phyloP scores from a whole-genome alignment of 2,329 filamentous ascomycete genomes.

The Sporothrix mexicana region DNA sequence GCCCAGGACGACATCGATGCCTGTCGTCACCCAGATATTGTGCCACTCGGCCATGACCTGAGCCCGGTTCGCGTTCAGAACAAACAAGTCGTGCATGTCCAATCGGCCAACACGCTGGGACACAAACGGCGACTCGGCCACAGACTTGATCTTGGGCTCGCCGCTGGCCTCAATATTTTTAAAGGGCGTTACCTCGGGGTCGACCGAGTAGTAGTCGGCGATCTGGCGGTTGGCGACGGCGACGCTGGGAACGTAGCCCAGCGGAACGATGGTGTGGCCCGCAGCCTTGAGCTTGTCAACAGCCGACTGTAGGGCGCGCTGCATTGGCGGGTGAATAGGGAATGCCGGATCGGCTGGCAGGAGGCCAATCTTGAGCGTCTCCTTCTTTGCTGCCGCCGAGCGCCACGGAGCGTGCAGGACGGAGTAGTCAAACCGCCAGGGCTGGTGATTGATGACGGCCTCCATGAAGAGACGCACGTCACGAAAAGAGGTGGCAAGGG shows the following conservation, averaged over 20 bases:
- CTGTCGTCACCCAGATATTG: background rate
- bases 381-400: background rate
- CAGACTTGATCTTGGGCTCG: conserved; percentile 14
- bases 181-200: conserved; percentile 1
- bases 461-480: conserved; percentile 57
- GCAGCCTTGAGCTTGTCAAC: conserved; percentile 1
- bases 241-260: conserved; percentile 13
- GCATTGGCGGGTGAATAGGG: conserved; percentile 22
- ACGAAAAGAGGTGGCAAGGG: conserved; percentile 50
- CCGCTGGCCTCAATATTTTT: conserved; percentile 19
- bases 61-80: background rate
- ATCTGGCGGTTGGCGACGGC: conserved; percentile 6
- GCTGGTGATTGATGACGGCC: conserved; percentile 58
- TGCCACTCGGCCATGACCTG: conserved; percentile 9
- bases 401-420: conserved; percentile 6
- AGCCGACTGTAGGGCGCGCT: conserved; percentile 11
- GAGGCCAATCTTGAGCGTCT: conserved; percentile 20
- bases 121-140: conserved; percentile 25
- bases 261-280: conserved; percentile 14
- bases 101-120: conserved; percentile 1
- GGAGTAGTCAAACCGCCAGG: conserved; percentile 39
- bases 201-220: conserved; percentile 22
- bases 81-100: conserved; percentile 18
- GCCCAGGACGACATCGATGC: conserved; percentile 13
- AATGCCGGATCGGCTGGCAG: conserved; percentile 4